These are phyloP conservation scores for Clavulina sp. DNA, from an alignment of 768 basidiomycete species.

Conservation along the genomic window DNA sequence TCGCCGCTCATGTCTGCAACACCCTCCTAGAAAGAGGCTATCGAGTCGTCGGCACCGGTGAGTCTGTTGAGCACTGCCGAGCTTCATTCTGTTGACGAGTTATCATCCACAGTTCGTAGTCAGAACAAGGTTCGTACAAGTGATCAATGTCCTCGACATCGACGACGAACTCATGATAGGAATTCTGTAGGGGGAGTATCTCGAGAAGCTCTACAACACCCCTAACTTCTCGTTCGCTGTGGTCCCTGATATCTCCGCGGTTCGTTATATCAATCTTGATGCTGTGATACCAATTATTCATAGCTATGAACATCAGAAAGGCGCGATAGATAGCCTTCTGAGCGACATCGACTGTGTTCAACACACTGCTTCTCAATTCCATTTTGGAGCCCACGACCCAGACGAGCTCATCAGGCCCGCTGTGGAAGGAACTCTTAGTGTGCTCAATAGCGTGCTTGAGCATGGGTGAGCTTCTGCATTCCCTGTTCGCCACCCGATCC, in stretches of 20 bases:
- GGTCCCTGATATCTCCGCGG: slow-evolving; percentile 26
- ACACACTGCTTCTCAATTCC: slow-evolving; percentile 51
- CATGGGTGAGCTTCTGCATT: slow-evolving; percentile 9
- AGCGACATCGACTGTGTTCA: slow-evolving; percentile 55
- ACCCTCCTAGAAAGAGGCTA: slow-evolving; percentile 44
- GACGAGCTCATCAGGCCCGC: slow-evolving; percentile 26
- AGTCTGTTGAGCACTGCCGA: not conserved
- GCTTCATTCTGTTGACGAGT: not conserved
- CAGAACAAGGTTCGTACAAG: not conserved
- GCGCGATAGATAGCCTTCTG: slow-evolving; percentile 65
- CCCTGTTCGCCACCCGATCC: not conserved
- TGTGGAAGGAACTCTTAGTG: slow-evolving; percentile 25
- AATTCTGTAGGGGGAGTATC: slow-evolving; percentile 22
- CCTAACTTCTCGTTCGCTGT: slow-evolving; percentile 22
- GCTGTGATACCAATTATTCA: slow-evolving; percentile 5
- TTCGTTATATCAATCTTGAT: slow-evolving; percentile 9
- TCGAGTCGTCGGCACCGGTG: slow-evolving; percentile 15
- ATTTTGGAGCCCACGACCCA: slow-evolving; percentile 13
- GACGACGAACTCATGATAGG: not conserved
- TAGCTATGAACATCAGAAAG: slow-evolving; percentile 12
- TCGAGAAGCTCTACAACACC: slow-evolving; percentile 19
- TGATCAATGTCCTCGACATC: not conserved
- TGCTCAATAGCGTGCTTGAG: slow-evolving; percentile 22
- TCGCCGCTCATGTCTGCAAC: slow-evolving; percentile 42
- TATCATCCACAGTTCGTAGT: not conserved